Base-by-base conservation (phyloP, 768 basidiomycete genomes). In the Lactarius quietus region DNA sequence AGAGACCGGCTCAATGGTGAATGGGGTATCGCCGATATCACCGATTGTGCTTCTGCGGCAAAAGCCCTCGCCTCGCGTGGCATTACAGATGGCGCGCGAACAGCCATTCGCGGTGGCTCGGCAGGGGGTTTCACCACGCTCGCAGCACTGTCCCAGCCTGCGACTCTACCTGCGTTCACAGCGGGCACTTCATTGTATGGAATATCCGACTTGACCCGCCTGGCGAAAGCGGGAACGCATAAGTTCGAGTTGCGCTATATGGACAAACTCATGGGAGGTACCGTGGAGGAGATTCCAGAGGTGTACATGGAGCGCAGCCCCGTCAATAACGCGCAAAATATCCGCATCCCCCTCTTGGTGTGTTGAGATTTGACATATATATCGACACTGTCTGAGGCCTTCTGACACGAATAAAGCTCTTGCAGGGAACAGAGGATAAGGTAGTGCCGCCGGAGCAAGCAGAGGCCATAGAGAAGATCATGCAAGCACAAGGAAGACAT, bases 381-480 rank as follows among this genome's bases (percentile, higher is more conserved):
- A 18, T 39, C 39, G 39, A 18, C 39, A 39, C 39, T 12, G 43
- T 20, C 10, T 10, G n/a, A 1, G 1, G 23, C 7, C 1, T n/a
- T n/a, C n/a, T 59, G 14, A 59, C 58, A 14, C 33, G n/a, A 9
- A 31, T 35, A 20, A 17, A 59, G 58, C 58, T 59, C 14, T 31
- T 59, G 31, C 58, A 59, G 14, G 58, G 58, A 26, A 48, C 58
- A 35, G 72, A 78, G 1, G 88, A 90, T 73, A 77, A 75, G 65
- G 80, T 90, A 36, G 91, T 92, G 0, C 89, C 85, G 0, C 87
- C 86, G 76, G 86, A 82, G 65, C 96, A 95, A 93, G 79, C 96
- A 38, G 83, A 87, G 73, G 78, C 58, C 5, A 59, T 59, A 15
- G 58, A 59, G 58, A 48, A 48, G 58, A 59, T 31, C 31, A 14